Conservation (phyloP, 2,329 filamentous ascomycete genomes). For the Coleophoma eucalyptorum region DNA sequence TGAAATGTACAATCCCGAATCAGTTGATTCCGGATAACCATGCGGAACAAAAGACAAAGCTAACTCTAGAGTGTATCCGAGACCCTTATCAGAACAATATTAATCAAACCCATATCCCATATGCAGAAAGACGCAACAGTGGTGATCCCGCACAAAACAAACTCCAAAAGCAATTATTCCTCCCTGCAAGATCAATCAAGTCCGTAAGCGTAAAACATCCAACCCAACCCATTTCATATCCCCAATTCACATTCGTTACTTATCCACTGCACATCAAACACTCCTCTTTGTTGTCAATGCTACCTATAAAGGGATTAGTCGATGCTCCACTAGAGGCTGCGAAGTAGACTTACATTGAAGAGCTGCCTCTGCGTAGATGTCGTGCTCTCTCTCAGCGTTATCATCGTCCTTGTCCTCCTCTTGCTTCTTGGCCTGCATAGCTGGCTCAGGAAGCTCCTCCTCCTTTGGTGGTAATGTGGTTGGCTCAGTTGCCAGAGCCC, state of each 20-base stretch:
- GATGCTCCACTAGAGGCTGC: conserved; percentile 1
- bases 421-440: conserved; percentile 53
- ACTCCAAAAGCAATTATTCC: neutral
- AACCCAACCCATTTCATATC: conserved; percentile 10
- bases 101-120: neutral
- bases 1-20: too few species aligned
- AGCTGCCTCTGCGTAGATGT: conserved; percentile 94
- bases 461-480: conserved; percentile 50
- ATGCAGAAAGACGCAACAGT: neutral
- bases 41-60: too few species aligned
- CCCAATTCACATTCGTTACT: conserved; percentile 9
- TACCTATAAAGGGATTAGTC: conserved; percentile 50
- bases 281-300: conserved; percentile 93
- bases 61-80: too few species aligned
- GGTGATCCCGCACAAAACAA: neutral
- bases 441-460: conserved; percentile 60
- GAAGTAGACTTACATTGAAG: conserved; percentile 68
- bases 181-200: conserved; percentile 6
- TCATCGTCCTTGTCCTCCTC: conserved; percentile 71
- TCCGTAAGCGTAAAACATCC: conserved; percentile 19
- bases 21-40: too few species aligned
- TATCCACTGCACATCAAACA: conserved; percentile 98
- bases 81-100: too few species aligned
- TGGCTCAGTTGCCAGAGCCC: conserved; percentile 71
- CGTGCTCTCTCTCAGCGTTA: conserved; percentile 71